Base-by-base conservation (phyloP, 352 stramenopile species). In the Pythium aphanidermatum region DNA sequence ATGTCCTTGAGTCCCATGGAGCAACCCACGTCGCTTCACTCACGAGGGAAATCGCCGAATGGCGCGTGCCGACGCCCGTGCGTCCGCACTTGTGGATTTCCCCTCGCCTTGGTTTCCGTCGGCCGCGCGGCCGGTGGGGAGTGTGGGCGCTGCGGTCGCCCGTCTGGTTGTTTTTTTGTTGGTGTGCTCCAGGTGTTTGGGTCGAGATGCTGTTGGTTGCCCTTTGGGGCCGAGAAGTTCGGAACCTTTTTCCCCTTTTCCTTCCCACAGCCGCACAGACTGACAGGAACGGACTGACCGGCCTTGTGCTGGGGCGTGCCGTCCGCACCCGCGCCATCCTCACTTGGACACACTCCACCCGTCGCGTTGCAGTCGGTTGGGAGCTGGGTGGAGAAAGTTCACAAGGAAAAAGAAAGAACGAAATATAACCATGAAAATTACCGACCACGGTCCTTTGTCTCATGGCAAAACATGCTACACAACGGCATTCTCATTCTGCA, bases 1-100 rank as follows among this genome's bases (percentile, higher is more conserved):
- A 51, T 51, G 40, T 61, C 53, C 25, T 45, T 61, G 46, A 44
- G 53, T 20, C 53, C 53, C 53, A 61, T 61, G 7, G 53, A 55
- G 45, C 28, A 8, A 32, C 28, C 8, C 28, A 32, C 8, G 28
- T 32, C 28, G 28, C 28, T 32, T 8, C 28, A 32, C 8, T 13
- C 8, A 32, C 28, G 10, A 25, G 51, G 51, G 32, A 38, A 39
- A 51, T 51, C 54, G 37, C 29, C 21, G 51, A 60, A 54, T 60
- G 51, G 51, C n/a, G n/a, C n/a, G n/a, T n/a, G n/a, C 34, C 16
- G 20, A 4, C 37, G 37, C 43, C 28, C 46, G 37, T 29, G 46
- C 46, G 36, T 28, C 21, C 35, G 35, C 43, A 19, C 21, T 42
- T 23, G 21, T n/a, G n/a, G n/a, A n/a, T n/a, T n/a, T n/a, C n/a